Evolutionary conservation across 305 asterid species (phyloP).

Genomic region (Ilex paraguariensis): DNA sequence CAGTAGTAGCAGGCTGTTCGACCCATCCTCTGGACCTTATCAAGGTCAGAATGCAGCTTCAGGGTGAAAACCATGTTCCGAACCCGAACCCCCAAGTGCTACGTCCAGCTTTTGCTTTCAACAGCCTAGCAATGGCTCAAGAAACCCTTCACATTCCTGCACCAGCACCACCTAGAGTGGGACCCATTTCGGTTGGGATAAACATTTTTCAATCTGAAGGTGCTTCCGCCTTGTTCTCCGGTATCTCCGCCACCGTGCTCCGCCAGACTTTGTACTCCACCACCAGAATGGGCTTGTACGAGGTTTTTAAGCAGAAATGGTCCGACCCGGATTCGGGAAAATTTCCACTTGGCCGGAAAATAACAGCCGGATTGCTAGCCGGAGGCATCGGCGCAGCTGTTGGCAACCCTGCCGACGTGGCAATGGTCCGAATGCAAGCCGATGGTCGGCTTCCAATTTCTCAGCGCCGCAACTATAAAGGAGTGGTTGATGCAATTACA

Average conservation of each 20-base stretch:
- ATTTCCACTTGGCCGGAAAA: neutral
- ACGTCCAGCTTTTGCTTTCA: conserved; percentile 3
- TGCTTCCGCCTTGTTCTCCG: conserved; percentile 3
- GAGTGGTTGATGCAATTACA: conserved; percentile 1
- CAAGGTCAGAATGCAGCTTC: conserved; percentile 33
- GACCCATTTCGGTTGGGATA: neutral
- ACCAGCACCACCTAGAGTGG: neutral
- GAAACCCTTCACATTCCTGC: neutral
- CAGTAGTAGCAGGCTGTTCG: conserved; percentile 28
- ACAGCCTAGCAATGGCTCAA: neutral
- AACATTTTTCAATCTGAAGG: neutral
- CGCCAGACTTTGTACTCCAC: conserved; percentile 2
- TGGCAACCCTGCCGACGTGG: neutral
- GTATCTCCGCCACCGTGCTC: conserved; percentile 1
- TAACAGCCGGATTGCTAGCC: neutral
- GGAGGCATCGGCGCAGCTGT: conserved; percentile 1
- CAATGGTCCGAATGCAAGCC: conserved; percentile 4
- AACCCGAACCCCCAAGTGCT: neutral
- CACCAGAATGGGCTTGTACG: conserved; percentile 2
- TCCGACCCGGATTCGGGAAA: neutral
- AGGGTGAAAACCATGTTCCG: conserved; percentile 13
- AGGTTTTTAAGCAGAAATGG: neutral
- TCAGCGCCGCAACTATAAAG: neutral
- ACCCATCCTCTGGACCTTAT: conserved; percentile 29
- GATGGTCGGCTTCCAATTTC: neutral